Evolutionary conservation across 768 basidiomycete species (phyloP), one percentile per base, ranked within the genome.

Genomic region (Galerina sulciceps): DNA sequence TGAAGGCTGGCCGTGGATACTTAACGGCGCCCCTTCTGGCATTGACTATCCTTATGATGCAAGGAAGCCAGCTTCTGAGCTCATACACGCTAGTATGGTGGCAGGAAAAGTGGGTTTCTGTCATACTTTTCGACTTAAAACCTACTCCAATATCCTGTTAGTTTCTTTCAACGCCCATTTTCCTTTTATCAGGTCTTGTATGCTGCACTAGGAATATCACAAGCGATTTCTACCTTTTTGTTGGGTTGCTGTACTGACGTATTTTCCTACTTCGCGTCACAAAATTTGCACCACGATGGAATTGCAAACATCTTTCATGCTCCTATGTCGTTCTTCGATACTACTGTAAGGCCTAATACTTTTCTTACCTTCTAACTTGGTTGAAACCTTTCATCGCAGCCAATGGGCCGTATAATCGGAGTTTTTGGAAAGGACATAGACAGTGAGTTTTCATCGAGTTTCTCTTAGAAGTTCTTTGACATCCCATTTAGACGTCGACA

Each of bases 241-340:
- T 73, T 86, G 86, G 85, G 86, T 5, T 69, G 79, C 13, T 73
- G 75, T 4, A 80, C 86, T 61, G 86, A 87, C 57, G 70, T 81
- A 15, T 75, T 89, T 69, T 82, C 85, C 0, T 82, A 78, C 66
- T 77, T 80, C 53, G 86, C 86, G 4, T 88, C 88, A 1, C 78
- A 78, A 58, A 87, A 85, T 59, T 72, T 92, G 2, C 89, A 92
- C 66, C 76, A 81, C 48, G 68, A 77, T 44, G 82, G 86, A 0
- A 75, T 88, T 22, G 70, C 71, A 22, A 81, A 84, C 52, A 79
- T 89, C 22, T 85, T 89, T 66, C 80, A 83, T 67, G 89, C 90
- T 0, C 89, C 89, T 0, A 90, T 89, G 86, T 79, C 84, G 1
- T 91, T 90, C 73, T 93, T 91, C 63, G 91, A 92, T 69, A 88